phyloP scores from a whole-genome alignment of 1,139 yeast species.

The Kodamaea plutei region DNA sequence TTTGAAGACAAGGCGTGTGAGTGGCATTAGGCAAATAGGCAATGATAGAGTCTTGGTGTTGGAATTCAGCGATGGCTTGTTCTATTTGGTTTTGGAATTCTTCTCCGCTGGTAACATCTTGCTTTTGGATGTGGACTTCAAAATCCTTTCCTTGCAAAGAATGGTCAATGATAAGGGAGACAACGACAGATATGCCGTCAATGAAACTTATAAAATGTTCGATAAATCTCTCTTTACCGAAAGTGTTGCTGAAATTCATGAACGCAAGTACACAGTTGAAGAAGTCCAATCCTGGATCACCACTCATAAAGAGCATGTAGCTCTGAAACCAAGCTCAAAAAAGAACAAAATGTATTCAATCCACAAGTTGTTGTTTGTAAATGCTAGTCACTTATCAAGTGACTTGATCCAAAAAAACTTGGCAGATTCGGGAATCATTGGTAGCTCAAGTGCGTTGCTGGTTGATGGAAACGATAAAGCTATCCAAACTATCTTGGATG shows the following conservation, averaged over 20 bases:
- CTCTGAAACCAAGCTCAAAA: conserved; percentile 16
- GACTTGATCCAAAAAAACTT: conserved; percentile 67
- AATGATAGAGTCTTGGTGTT: conserved; percentile 78
- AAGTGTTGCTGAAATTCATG: conserved; percentile 12
- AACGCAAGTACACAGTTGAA: conserved; percentile 25
- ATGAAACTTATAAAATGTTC: conserved; percentile 63
- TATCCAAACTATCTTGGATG: conserved; percentile 29
- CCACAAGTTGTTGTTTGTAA: conserved; percentile 65
- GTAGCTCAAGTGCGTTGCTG: conserved; percentile 39
- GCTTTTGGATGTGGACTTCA: conserved; percentile 62
- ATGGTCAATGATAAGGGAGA: conserved; percentile 70
- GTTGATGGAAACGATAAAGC: conserved; percentile 20
- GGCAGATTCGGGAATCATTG: conserved; percentile 41
- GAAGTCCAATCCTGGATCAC: conserved; percentile 49
- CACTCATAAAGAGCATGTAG: conserved; percentile 29
- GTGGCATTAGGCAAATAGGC: conserved; percentile 68
- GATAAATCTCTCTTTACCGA: conserved; percentile 46
- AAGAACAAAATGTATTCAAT: conserved; percentile 55
- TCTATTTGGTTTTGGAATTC: conserved; percentile 79
- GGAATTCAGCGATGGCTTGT: conserved; percentile 77
- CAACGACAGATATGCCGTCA: conserved; percentile 62
- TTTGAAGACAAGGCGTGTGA: conserved; percentile 72
- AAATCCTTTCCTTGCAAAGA: conserved; percentile 72
- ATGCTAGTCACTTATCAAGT: conserved; percentile 71
- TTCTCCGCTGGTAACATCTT: conserved; percentile 93